Percentiles rank a stretch among this genome's conserved stretches.
phyloP scores from a whole-genome alignment of 2,329 filamentous ascomycete species.

The Fusarium secorum region DNA sequence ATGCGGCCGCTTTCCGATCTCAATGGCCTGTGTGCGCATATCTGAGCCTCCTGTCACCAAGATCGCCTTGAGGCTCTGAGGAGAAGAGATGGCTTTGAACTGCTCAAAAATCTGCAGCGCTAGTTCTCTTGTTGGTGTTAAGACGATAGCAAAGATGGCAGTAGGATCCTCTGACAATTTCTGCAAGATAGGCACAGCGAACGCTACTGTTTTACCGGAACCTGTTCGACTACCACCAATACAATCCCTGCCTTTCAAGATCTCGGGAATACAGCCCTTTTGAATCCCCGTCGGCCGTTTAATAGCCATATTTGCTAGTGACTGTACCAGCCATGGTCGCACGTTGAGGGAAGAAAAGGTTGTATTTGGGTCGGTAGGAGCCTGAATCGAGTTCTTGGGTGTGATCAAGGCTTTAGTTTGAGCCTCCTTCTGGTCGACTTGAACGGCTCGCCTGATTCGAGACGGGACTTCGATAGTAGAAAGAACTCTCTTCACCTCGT shows the following conservation, averaged over 20 bases:
- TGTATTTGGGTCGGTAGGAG: conserved; percentile 63
- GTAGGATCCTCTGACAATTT: conserved; percentile 92
- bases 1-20: conserved; percentile 82
- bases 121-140: conserved; percentile 91
- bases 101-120: conserved; percentile 97
- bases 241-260: conserved; percentile 88
- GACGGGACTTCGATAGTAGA: conserved; percentile 61
- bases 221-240: conserved; percentile 95
- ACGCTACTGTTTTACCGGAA: conserved; percentile 96
- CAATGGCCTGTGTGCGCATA: conserved; percentile 89
- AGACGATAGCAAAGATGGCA: conserved; percentile 86
- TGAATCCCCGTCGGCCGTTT: conserved; percentile 91
- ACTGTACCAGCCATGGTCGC: conserved; percentile 86
- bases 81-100: conserved; percentile 88
- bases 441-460: conserved; percentile 56
- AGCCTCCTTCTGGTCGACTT: conserved; percentile 31
- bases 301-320: conserved; percentile 80
- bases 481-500: conserved; percentile 46
- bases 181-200: conserved; percentile 92
- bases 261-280: conserved; percentile 89
- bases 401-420: conserved; percentile 28
- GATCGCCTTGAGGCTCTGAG: conserved; percentile 84
- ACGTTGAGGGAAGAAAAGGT: conserved; percentile 78
- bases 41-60: conserved; percentile 93
- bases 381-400: conserved; percentile 52